These are phyloP conservation scores for Suhomyces kilbournensis DNA, from an alignment of 805 yeast genomes.

Conservation along the genomic window DNA sequence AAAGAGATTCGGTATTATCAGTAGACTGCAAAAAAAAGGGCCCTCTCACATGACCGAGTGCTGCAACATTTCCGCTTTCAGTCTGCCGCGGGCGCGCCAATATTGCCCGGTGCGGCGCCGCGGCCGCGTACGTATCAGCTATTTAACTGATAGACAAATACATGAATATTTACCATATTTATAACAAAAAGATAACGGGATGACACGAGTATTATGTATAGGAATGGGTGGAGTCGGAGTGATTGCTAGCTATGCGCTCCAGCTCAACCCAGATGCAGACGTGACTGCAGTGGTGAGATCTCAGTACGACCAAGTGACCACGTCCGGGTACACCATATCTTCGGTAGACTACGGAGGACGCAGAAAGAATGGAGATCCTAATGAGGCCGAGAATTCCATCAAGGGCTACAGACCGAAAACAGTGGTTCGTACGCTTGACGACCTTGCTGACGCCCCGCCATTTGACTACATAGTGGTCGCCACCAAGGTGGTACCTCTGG, in stretches of 20 bases:
- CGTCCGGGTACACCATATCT: conserved; percentile 28
- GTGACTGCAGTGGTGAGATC: conserved; percentile 33
- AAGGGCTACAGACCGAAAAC: conserved; percentile 23
- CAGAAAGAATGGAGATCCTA: conserved; percentile 11
- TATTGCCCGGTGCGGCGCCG: neutral
- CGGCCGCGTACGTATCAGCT: neutral
- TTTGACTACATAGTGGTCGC: conserved; percentile 33
- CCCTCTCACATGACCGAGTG: neutral
- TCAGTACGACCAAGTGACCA: conserved; percentile 24
- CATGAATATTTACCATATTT: too few species aligned
- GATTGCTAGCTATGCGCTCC: conserved; percentile 57
- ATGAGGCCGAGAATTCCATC: conserved; percentile 15
- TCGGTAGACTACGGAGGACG: conserved; percentile 29
- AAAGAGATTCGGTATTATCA: conserved; percentile 3
- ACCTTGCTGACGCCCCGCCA: conserved; percentile 14
- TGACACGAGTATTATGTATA: conserved; percentile 52
- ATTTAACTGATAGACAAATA: neutral
- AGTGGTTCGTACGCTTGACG: conserved; percentile 27
- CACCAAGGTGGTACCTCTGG: conserved; percentile 33
- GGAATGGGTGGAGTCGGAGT: conserved; percentile 91
- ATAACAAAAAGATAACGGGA: neutral
- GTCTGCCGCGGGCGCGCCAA: neutral
- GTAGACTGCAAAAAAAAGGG: neutral
- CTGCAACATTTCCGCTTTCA: neutral
- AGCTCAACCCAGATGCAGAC: conserved; percentile 21